phyloP scores from a whole-genome alignment of 352 stramenopile genomes.

The Phytophthora rubi region DNA sequence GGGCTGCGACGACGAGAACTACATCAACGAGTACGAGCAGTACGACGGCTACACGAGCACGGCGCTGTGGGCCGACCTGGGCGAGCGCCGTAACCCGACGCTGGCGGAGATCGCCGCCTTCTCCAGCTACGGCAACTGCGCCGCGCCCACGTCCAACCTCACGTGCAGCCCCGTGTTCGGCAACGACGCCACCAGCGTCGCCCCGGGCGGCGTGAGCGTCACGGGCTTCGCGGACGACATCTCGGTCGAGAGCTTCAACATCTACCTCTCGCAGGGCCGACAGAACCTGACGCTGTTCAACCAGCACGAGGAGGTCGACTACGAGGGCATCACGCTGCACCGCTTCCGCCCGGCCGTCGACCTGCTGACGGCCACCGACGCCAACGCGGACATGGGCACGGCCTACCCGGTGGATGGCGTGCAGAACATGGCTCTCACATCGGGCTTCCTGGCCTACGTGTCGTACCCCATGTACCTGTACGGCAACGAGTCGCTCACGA shows the following conservation, averaged over 20 bases:
- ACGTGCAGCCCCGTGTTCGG: conserved; percentile 62
- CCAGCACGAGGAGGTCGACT: conserved; percentile 46
- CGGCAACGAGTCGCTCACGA: conserved; percentile 51
- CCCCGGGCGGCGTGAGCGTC: conserved; percentile 53
- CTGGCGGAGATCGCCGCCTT: conserved; percentile 55
- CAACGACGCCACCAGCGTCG: conserved; percentile 58
- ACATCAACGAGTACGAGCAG: conserved; percentile 60
- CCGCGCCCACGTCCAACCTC: conserved; percentile 50
- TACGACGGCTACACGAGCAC: conserved; percentile 53
- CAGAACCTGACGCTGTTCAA: conserved; percentile 72
- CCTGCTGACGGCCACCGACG: conserved; percentile 36
- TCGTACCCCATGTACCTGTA: conserved; percentile 71
- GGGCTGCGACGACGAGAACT: conserved; percentile 61
- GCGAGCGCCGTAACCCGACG: conserved; percentile 54
- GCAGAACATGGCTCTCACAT: conserved; percentile 54
- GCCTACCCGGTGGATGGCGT: conserved; percentile 57
- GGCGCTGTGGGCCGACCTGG: conserved; percentile 53
- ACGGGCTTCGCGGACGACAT: conserved; percentile 55
- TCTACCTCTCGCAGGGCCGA: conserved; percentile 61
- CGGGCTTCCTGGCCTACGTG: conserved; percentile 63
- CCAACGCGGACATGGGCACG: conserved; percentile 47
- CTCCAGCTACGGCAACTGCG: conserved; percentile 59
- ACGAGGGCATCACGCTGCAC: conserved; percentile 55
- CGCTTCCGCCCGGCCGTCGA: conserved; percentile 52
- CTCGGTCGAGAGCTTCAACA: conserved; percentile 40